Evolutionary conservation across 2,329 filamentous ascomycete genomes (phyloP).

Genomic region (Tricladium varicosporioides): DNA sequence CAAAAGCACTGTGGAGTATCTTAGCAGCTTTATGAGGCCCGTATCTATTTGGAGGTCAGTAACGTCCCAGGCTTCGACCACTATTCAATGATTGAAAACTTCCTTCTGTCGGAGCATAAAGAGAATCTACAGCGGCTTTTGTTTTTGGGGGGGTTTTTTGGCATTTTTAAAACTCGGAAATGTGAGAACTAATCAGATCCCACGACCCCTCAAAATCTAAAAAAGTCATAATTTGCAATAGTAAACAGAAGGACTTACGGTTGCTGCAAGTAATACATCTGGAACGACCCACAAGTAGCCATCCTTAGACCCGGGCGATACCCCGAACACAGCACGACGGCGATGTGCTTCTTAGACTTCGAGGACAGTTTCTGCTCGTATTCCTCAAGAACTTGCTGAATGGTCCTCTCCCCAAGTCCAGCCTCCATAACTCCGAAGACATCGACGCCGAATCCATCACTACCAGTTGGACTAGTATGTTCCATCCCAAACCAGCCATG

Average conservation of each 20-base stretch:
- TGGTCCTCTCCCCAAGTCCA: conserved; percentile 21
- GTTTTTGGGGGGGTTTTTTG: too few relatives aligned
- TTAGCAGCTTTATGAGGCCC: conserved; percentile 31
- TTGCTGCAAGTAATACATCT: conserved; percentile 30
- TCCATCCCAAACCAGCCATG: conserved; percentile 31
- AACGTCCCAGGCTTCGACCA: background rate
- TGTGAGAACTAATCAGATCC: too few relatives aligned
- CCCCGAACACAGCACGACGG: conserved; percentile 25
- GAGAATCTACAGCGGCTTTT: too few relatives aligned
- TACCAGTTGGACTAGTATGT: background rate
- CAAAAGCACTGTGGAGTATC: conserved; percentile 26
- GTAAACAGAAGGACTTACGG: conserved; percentile 21
- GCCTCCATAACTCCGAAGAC: conserved; percentile 29
- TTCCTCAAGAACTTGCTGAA: conserved; percentile 23
- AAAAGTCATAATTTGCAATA: too few relatives aligned
- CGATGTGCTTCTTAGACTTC: conserved; percentile 17
- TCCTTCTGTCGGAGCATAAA: too few relatives aligned
- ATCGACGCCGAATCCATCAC: conserved; percentile 18
- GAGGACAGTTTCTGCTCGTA: conserved; percentile 12
- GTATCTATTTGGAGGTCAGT: conserved; percentile 20
- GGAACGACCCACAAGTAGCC: conserved; percentile 22
- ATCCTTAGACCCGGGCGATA: conserved; percentile 23
- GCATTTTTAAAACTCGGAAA: too few relatives aligned
- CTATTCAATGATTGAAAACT: too few relatives aligned
- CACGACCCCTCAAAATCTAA: background rate